phyloP scores from a whole-genome alignment of 352 stramenopile species.

The Pythium dissimile region DNA sequence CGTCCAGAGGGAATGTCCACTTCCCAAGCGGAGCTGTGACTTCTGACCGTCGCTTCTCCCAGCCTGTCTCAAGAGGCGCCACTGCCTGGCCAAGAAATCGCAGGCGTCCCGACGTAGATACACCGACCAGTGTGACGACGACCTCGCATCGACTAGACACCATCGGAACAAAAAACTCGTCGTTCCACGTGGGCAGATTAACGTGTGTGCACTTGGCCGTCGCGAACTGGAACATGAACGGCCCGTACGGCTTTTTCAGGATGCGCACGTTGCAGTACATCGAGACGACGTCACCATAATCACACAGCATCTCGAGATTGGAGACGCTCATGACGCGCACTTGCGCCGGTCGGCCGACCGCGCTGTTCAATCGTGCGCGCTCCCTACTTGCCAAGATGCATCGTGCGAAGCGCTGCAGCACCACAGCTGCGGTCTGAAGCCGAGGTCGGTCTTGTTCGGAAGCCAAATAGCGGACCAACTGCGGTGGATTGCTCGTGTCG shows the following conservation, averaged over 20 bases:
- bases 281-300: conserved; percentile 63
- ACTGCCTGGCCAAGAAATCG: conserved; percentile 72
- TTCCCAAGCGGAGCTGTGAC: conserved; percentile 51
- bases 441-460: conserved; percentile 33
- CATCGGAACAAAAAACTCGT: conserved; percentile 76
- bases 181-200: conserved; percentile 51
- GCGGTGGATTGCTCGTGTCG: conserved; percentile 4
- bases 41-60: conserved; percentile 41
- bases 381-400: conserved; percentile 36
- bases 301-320: conserved; percentile 69
- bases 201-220: conserved; percentile 53
- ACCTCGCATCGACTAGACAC: conserved; percentile 81
- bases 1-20: conserved; percentile 79
- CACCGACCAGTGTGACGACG: conserved; percentile 70
- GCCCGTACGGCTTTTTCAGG: conserved; percentile 82
- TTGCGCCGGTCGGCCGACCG: conserved; percentile 58
- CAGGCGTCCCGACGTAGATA: conserved; percentile 45
- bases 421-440: conserved; percentile 26
- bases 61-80: conserved; percentile 51
- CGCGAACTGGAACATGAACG: conserved; percentile 87
- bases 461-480: conserved; percentile 23
- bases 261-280: conserved; percentile 78
- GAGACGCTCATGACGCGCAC: conserved; percentile 41
- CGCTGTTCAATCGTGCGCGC: conserved; percentile 29
- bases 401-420: conserved; percentile 35